A percentile compares a stretch with the other conserved stretches of the same genome.
phyloP scores from a whole-genome alignment of 768 basidiomycete species.

The Nevesoporus exiguus region DNA sequence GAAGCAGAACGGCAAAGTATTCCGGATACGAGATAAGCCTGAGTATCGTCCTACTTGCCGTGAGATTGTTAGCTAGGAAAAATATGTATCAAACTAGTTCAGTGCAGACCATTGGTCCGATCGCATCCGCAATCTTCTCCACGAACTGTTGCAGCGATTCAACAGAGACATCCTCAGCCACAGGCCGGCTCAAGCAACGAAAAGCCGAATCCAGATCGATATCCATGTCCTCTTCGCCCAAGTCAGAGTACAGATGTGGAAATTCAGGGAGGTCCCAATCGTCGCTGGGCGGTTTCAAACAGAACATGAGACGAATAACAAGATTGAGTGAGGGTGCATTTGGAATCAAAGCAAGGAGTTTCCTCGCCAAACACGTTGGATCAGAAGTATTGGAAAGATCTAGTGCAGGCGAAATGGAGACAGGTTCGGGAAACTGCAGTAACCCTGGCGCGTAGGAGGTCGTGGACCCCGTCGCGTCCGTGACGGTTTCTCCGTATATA shows the following conservation, averaged over 20 bases:
- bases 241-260: slow-evolving; percentile 63
- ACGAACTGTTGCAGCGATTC: slow-evolving; percentile 56
- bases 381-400: slow-evolving; percentile 60
- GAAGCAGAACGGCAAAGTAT: slow-evolving; percentile 63
- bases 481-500: slow-evolving; percentile 51
- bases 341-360: slow-evolving; percentile 59
- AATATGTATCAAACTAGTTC: neutral
- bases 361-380: slow-evolving; percentile 58
- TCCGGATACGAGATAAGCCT: slow-evolving; percentile 59
- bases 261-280: slow-evolving; percentile 78
- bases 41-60: slow-evolving; percentile 43
- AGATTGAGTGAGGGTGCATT: slow-evolving; percentile 61
- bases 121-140: slow-evolving; percentile 48
- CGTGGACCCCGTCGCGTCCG: slow-evolving; percentile 39
- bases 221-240: slow-evolving; percentile 48
- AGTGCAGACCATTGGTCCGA: slow-evolving; percentile 54
- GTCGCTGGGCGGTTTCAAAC: slow-evolving; percentile 72
- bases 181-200: slow-evolving; percentile 51
- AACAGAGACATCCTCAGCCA: slow-evolving; percentile 51
- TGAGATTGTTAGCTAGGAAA: slow-evolving; percentile 2
- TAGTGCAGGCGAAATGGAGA: slow-evolving; percentile 46
- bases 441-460: slow-evolving; percentile 41
- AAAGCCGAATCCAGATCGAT: slow-evolving; percentile 59
- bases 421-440: slow-evolving; percentile 34
- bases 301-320: slow-evolving; percentile 71